Conservation (phyloP, 2,329 filamentous ascomycete genomes). For the Xylaria sp. region DNA sequence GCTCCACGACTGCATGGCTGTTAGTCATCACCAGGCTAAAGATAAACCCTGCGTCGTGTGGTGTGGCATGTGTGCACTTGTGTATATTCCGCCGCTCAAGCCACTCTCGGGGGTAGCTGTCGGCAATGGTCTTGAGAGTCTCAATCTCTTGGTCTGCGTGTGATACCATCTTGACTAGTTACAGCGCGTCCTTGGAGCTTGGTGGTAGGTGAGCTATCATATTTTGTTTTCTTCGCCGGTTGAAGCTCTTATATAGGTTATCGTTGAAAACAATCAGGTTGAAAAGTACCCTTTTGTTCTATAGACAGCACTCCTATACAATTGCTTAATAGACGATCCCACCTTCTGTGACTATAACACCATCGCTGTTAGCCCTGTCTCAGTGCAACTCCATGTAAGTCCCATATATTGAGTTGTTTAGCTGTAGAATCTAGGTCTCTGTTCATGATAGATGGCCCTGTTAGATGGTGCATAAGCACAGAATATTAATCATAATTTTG, state of each 20-base stretch:
- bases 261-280: not conserved
- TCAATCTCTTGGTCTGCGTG: not conserved
- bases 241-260: not conserved
- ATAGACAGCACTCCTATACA: not conserved
- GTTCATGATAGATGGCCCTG: not conserved
- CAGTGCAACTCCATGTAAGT: not conserved
- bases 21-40: not conserved
- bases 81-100: too few species aligned
- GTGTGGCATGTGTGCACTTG: not conserved
- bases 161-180: not conserved
- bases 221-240: not conserved
- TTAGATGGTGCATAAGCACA: not conserved
- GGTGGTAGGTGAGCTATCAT: not conserved
- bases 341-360: not conserved
- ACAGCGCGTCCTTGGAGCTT: not conserved
- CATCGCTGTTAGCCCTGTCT: not conserved
- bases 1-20: not conserved
- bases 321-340: not conserved
- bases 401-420: not conserved
- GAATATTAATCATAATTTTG: not conserved
- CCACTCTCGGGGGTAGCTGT: not conserved
- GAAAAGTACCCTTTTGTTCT: not conserved
- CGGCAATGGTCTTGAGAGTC: not conserved
- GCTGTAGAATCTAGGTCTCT: not conserved
- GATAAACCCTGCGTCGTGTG: not conserved